Conservation (phyloP, 2,329 filamentous ascomycete genomes). For the Sporothrix euskadiensis region DNA sequence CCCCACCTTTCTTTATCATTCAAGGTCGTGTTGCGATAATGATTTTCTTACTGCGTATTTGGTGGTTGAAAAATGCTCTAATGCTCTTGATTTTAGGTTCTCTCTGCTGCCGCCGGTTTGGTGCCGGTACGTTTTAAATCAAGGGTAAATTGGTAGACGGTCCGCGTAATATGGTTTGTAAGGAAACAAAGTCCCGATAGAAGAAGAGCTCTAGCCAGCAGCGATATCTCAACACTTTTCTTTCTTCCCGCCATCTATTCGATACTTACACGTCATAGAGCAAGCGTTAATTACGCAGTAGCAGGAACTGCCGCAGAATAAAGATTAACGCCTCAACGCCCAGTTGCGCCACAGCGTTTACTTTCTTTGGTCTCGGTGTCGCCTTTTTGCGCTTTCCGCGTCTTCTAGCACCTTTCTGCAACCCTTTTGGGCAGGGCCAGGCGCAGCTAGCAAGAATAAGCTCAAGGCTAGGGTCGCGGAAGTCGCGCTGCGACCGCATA, state of each 20-base stretch:
- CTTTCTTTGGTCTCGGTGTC: background rate
- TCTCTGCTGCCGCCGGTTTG: too few species aligned
- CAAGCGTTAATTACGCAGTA: background rate
- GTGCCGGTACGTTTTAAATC: background rate
- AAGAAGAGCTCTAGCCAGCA: background rate
- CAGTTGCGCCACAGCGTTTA: background rate
- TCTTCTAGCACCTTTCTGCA: background rate
- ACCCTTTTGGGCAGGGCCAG: background rate
- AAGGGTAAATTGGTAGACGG: background rate
- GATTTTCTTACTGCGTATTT: background rate
- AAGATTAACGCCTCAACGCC: background rate
- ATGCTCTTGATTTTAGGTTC: too few species aligned
- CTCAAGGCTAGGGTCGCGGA: conserved; percentile 6
- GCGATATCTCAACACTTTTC: too few species aligned
- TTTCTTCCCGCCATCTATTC: too few species aligned
- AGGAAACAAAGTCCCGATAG: background rate
- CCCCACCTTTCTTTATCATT: background rate
- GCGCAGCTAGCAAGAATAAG: conserved; percentile 8
- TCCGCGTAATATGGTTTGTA: background rate
- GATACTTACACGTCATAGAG: background rate
- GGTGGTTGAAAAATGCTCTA: too few species aligned
- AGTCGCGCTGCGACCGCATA: background rate
- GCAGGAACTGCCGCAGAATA: background rate
- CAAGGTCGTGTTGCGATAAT: background rate
- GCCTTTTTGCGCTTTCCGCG: too few species aligned